Evolutionary conservation across 306 rosid species (phyloP).

Genomic region (Medicago arabica): DNA sequence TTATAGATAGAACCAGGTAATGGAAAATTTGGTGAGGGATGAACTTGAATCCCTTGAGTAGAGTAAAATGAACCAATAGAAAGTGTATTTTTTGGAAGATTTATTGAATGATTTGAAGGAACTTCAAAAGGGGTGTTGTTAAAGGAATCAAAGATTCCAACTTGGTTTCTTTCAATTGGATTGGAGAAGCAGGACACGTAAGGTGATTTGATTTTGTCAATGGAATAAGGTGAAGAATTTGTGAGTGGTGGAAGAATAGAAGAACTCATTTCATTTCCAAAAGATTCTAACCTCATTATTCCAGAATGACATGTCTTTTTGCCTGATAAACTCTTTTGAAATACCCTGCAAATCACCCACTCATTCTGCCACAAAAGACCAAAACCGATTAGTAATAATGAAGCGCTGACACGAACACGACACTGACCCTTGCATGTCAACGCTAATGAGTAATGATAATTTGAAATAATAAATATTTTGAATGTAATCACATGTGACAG

Average conservation of each 20-base stretch:
- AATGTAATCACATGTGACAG: background rate
- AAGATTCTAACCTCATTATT: conserved; percentile 44
- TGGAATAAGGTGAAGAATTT: conserved; percentile 57
- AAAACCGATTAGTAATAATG: conserved; percentile 1
- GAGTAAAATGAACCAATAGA: conserved; percentile 34
- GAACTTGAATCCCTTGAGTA: conserved; percentile 43
- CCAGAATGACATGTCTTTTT: conserved; percentile 66
- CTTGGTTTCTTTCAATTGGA: conserved; percentile 58
- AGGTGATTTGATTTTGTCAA: conserved; percentile 47
- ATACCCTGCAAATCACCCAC: conserved; percentile 91
- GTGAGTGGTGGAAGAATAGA: conserved; percentile 68
- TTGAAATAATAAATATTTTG: background rate
- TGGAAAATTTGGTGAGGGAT: conserved; percentile 36
- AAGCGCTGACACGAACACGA: background rate
- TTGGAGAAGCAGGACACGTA: conserved; percentile 99
- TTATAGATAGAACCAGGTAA: conserved; percentile 36
- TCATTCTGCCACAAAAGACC: conserved; percentile 62
- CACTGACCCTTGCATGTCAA: background rate
- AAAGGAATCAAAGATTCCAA: conserved; percentile 52
- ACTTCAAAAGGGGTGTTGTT: conserved; percentile 43
- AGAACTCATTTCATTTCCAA: conserved; percentile 54
- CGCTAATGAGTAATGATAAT: background rate
- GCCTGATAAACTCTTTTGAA: conserved; percentile 66
- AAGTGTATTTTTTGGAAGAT: conserved; percentile 40
- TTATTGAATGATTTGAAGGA: conserved; percentile 40